Base-by-base conservation (phyloP, 2,329 filamentous ascomycete genomes). In the Chaetothyriales sp. region DNA sequence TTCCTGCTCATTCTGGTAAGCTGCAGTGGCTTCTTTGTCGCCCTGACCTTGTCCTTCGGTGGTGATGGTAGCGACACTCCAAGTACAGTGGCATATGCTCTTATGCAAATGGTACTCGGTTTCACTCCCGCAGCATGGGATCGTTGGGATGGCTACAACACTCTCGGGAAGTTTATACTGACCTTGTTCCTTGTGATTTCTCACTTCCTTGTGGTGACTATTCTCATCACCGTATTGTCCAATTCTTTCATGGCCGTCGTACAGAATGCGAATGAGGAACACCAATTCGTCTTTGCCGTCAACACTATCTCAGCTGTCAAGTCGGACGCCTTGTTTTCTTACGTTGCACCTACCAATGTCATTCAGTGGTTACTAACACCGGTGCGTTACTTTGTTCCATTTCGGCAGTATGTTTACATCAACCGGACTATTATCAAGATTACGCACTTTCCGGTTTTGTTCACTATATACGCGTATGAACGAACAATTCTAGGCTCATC, bases 301-400 rank as follows among this genome's bases (percentile, higher is more conserved):
- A 96, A 95, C 63, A 93, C 90, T 3, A 94, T 95, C 47, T 93
- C 87, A 3, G 93, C 95, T 86, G 90, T 95, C 57, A 96, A 95
- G 66, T 95, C 92, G n/a, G 90, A 96, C 64, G 85, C 88, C 0
- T 72, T 95, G 0, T 96, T 96, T 71, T 93, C 87, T 2, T 95
- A 95, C 64, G 79, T 95, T 54, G 85, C 90, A 1, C 90, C 90
- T 0, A 83, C 85, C 12, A 96, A 96, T 63, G 84, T 95, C 26
- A 77, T 95, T 55, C 89, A 86, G 1, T 96, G 89, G 90, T 64
- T 90, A 0, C 72, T 95, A 25, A 88, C 88, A 61, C 90, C 90
- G 0, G 66, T 93, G 44, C 78, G 89, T 55, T 94, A 84, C 63
- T 71, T 80, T 60, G 80, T 95, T 70, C 80, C 88, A 0, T 81